Evolutionary conservation across 2,329 filamentous ascomycete species (phyloP), one percentile per base, ranked within the genome.

Genomic region (Ceratocystis variospora): DNA sequence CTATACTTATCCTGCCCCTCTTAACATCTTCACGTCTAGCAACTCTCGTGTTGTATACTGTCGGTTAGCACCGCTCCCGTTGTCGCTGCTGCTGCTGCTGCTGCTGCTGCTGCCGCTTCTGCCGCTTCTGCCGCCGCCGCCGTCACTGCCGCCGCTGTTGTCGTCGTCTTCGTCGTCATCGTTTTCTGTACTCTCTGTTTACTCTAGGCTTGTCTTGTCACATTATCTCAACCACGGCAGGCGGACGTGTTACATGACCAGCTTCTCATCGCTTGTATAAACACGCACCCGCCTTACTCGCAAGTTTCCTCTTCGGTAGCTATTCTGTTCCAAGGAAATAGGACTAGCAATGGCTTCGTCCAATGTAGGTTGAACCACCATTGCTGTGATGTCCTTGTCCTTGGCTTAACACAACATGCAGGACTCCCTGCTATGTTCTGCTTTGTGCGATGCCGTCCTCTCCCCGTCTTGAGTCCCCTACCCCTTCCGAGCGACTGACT

Each of bases 331-430:
- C 66, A 68, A 68, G 66, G 66, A 68, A 64, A 68, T 65, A 68
- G 66, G 66, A 61, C 66, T 68, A 68, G 66, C 66, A 68, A 68
- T 68, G 66, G 66, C 66, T 65, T 68, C 66, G 66, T 68, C 66
- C 66, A 68, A 66, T 59, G 66, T 68, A 68, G 66, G 66, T 67
- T 68, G 66, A 68, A 63, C 62, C 63, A 65, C 63, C 66, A 68
- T 68, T 68, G 66, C 66, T 65, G 66, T 66, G 62, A 68, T 50
- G 63, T 68, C 66, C 66, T 68, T 68, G 65, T 63, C 66, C 66
- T 68, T 68, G 66, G 61, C 66, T 63, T 44, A 61, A 50, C 66
- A 65, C 63, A 65, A 22, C 44, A 41, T 28, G 41, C 66, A 33
- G 53, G 25, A 22, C 62, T 33, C 17, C 31, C 55, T 59, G 55